phyloP scores from a whole-genome alignment of 768 basidiomycete genomes.

The Serpula lacrymans region DNA sequence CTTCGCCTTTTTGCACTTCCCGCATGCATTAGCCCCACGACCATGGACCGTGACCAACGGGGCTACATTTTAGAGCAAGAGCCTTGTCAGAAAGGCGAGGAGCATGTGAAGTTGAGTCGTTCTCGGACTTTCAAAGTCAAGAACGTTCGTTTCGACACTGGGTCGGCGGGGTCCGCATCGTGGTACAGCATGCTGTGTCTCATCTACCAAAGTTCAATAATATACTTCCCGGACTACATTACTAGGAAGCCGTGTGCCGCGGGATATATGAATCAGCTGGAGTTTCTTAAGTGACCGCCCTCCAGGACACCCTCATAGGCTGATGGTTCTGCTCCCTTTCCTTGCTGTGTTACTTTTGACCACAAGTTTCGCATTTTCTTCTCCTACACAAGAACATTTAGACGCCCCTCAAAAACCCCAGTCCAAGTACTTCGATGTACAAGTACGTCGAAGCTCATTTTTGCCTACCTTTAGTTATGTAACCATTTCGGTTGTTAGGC shows the following conservation, averaged over 20 bases:
- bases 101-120: too few species aligned
- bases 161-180: too few species aligned
- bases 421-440: slow-evolving; percentile 45
- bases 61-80: too few species aligned
- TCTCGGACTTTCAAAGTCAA: slow-evolving; percentile 6
- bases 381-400: slow-evolving; percentile 26
- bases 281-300: not conserved
- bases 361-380: slow-evolving; percentile 15
- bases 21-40: too few species aligned
- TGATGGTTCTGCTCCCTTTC: slow-evolving; percentile 9
- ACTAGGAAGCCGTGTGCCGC: not conserved
- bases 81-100: too few species aligned
- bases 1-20: too few species aligned
- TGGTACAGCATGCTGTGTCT: too few species aligned
- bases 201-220: slow-evolving; percentile 1
- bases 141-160: slow-evolving; percentile 29
- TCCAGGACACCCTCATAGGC: slow-evolving; percentile 1
- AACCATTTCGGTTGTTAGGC: slow-evolving; percentile 39
- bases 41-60: too few species aligned
- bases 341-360: slow-evolving; percentile 8
- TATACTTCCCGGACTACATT: not conserved
- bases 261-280: not conserved
- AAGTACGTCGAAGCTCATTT: slow-evolving; percentile 29
- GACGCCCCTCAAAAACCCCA: slow-evolving; percentile 3
- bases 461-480: slow-evolving; percentile 8